These are phyloP conservation scores for Chalciporus piperatus DNA, from an alignment of 768 basidiomycete genomes.

Conservation along the genomic window DNA sequence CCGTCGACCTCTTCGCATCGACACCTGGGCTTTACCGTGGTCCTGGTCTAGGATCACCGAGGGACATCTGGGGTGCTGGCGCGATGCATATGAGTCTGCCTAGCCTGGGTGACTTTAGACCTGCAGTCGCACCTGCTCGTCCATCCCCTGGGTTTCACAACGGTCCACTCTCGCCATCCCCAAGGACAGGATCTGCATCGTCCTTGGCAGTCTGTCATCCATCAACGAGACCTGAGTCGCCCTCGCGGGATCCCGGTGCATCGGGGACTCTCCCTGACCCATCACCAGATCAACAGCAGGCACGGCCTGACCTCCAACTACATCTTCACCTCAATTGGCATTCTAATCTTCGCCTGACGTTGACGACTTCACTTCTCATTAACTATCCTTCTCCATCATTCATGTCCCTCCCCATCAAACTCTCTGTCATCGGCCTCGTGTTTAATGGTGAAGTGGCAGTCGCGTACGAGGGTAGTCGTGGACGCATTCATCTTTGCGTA, in stretches of 20 bases:
- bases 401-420: constrained; percentile 94
- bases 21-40: constrained; percentile 42
- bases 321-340: constrained; percentile 85
- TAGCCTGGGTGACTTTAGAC: constrained; percentile 38
- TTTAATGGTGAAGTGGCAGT: constrained; percentile 86
- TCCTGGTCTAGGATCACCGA: constrained; percentile 28
- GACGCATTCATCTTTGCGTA: constrained; percentile 83
- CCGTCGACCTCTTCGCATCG: constrained; percentile 58
- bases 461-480: constrained; percentile 83
- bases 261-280: background rate
- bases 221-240: constrained; percentile 15
- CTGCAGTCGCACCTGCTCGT: constrained; percentile 27
- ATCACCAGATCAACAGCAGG: constrained; percentile 25
- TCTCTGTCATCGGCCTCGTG: constrained; percentile 86
- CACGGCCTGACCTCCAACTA: constrained; percentile 72
- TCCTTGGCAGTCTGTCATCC: constrained; percentile 16
- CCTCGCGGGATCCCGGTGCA: constrained; percentile 4
- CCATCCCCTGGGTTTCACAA: constrained; percentile 28
- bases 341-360: constrained; percentile 82
- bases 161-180: constrained; percentile 32
- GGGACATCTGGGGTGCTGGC: constrained; percentile 43
- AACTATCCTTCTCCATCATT: constrained; percentile 96
- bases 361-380: constrained; percentile 91
- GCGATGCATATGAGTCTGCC: constrained; percentile 32
- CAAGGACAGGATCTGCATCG: constrained; percentile 16